Evolutionary conservation across 1,284 basidiomycete species (phyloP), one percentile per base, ranked within the genome.

Genomic region (Malassezia dermatis): DNA sequence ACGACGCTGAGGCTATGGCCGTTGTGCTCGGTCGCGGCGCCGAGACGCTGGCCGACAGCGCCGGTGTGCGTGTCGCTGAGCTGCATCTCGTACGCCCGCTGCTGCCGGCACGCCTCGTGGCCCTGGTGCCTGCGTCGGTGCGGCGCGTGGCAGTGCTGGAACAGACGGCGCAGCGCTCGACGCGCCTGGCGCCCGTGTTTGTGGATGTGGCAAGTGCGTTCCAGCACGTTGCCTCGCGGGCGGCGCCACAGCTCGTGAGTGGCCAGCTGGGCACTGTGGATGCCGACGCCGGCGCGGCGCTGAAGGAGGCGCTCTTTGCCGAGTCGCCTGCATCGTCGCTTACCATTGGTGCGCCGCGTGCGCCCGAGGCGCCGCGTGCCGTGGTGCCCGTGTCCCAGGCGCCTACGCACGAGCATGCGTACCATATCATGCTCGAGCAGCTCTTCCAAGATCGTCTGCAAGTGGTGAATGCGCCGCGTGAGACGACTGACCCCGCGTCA

Each of bases 401-500:
- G 34, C 89, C 90, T 28, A 84, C 84, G 71, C 88, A 95, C 75
- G 93, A 98, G 77, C 78, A 82, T 12, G 85, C 89, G 5, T 98
- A 98, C 79, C 89, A 86, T 61, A 85, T 86, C 71, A 86, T 96
- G 50, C 83, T 98, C 48, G 77, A 81, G 26, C 85, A 88, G 62
- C 77, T 93, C 32, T 95, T 96, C 69, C 79, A 78, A 27, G 82
- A 85, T n/a, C 83, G 88, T 1, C 79, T 98, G 2, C 84, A 89
- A 59, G 80, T 98, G 55, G 80, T 85, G 71, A 98, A 98, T 60
- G 60, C 67, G 23, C 63, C 70, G 42, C 49, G 58, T 39, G 59
- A 64, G 43, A 61, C 63, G 17, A 48, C 53, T 8, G 60, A 64
- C 51, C 67, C 69, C 3, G 61, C 75, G 4, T 86, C 89, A 12